Conservation (phyloP, 2,329 filamentous ascomycete genomes). For the Sclerotinia trifoliorum region DNA sequence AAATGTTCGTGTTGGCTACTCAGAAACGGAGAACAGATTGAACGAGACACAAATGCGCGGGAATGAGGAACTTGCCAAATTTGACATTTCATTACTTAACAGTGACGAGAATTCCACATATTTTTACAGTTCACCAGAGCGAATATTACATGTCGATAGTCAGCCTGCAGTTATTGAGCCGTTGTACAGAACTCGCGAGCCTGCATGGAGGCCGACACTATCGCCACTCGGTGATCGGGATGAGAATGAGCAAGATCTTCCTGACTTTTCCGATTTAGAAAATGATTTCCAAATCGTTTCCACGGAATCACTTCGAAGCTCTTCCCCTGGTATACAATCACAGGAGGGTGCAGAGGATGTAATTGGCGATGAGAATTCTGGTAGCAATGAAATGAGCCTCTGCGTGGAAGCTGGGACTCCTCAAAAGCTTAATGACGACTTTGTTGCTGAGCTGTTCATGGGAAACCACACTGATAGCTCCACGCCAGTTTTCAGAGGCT, state of each 20-base stretch:
- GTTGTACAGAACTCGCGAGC: slow-evolving; percentile 4
- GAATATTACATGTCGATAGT: not conserved
- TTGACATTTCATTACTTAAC: not conserved
- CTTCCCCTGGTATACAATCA: slow-evolving; percentile 2
- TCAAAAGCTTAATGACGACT: not conserved
- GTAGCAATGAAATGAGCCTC: slow-evolving; percentile 12
- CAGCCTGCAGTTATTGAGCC: not conserved
- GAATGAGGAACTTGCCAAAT: not conserved
- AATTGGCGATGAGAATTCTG: slow-evolving; percentile 3
- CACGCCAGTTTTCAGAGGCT: slow-evolving; percentile 12
- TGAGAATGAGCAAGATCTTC: slow-evolving; percentile 18
- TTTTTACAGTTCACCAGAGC: not conserved
- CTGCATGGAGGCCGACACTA: slow-evolving; percentile 8
- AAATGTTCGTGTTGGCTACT: not conserved
- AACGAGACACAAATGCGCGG: slow-evolving; percentile 6
- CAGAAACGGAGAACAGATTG: slow-evolving; percentile 22
- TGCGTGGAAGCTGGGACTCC: slow-evolving; percentile 19
- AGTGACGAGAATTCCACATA: not conserved
- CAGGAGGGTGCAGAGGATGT: not conserved
- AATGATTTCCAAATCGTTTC: slow-evolving; percentile 5
- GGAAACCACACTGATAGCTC: not conserved
- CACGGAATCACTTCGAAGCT: slow-evolving; percentile 2
- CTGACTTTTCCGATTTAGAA: slow-evolving; percentile 20
- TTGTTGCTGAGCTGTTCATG: slow-evolving; percentile 7
- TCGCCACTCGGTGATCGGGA: slow-evolving; percentile 4